These are phyloP conservation scores for Candida namnaoensis DNA, from an alignment of 805 yeast genomes.

Conservation along the genomic window DNA sequence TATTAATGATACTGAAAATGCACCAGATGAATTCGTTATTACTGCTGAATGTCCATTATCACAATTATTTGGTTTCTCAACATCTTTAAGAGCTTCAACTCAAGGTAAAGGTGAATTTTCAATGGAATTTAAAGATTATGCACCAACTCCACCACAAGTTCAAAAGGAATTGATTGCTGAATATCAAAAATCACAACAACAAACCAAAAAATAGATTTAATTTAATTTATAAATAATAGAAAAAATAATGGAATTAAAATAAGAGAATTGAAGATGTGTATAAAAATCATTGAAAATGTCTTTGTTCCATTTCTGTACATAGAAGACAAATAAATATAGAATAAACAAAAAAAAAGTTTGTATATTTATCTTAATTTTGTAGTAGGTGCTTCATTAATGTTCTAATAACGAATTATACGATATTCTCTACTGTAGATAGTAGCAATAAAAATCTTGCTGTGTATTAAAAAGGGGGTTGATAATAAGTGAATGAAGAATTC, in stretches of 20 bases:
- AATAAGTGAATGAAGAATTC: no score
- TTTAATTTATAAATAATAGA: not conserved
- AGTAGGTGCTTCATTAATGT: no score
- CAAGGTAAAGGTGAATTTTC: constrained; percentile 99
- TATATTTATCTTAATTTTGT: no score
- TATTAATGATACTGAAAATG: constrained; percentile 89
- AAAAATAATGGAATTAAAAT: constrained; percentile 1
- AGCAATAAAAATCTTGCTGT: no score
- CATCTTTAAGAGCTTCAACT: constrained; percentile 89
- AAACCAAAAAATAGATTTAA: no score
- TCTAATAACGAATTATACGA: no score
- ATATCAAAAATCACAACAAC: constrained; percentile 42
- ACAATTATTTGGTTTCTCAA: constrained; percentile 93
- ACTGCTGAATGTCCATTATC: constrained; percentile 95
- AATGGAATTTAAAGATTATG: constrained; percentile 86
- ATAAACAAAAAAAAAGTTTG: no score
- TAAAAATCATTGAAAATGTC: no score
- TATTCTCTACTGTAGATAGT: no score
- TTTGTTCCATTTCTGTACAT: no score
- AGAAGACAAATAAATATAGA: no score
- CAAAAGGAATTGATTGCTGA: constrained; percentile 88
- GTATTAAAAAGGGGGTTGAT: no score
- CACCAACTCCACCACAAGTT: constrained; percentile 83
- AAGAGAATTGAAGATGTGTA: constrained; percentile 5
- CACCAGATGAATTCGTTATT: constrained; percentile 88